Base-by-base conservation (phyloP, 176 grass and related monocot species). In the Sorghum bicolor region DNA sequence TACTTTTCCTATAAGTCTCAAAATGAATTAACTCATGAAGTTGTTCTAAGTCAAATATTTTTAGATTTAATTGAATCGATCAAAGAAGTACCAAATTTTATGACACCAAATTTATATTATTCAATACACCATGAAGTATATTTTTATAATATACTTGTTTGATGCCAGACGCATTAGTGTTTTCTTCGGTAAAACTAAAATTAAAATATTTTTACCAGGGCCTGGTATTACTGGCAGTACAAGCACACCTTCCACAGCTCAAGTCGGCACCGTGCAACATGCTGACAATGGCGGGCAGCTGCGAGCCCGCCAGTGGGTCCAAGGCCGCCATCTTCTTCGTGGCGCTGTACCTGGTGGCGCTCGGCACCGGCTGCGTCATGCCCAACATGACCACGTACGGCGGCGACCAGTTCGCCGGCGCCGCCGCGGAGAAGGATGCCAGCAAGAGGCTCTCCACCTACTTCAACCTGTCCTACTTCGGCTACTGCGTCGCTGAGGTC, bases 321-420 rank as follows among this genome's bases (percentile, higher is more conserved):
- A 83, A 81, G 72, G 70, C 83, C 10, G 40, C 79, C 50, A 48
- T 89, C 2, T 92, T 92, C 76, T 89, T 89, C 74, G 71, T 86
- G 31, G 90, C 90, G 19, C 90, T 92, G 3, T 92, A 89, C 87
- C 74, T 92, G 50, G 63, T 92, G 50, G 90, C 90, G 25, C 52
- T 92, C 47, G 90, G 90, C 32, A 84, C 78, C 33, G 90, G 90
- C 39, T 92, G 90, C 69, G 63, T 92, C 29, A 92, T 89, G 84
- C 90, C 87, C 16, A 92, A 92, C 64, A 89, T 89, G 90, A 89
- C 88, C 6, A 37, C 83, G 20, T 84, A 89, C 38, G 90, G 90
- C 41, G 90, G 52, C 3, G 87, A 92, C 55, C 90, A 92, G 84
- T 83, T 92, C 80, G 26, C 14, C 2, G 30, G 8, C 10, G 34